These are phyloP conservation scores for Auricularia sp. DNA, from an alignment of 768 basidiomycete species.

Conservation along the genomic window DNA sequence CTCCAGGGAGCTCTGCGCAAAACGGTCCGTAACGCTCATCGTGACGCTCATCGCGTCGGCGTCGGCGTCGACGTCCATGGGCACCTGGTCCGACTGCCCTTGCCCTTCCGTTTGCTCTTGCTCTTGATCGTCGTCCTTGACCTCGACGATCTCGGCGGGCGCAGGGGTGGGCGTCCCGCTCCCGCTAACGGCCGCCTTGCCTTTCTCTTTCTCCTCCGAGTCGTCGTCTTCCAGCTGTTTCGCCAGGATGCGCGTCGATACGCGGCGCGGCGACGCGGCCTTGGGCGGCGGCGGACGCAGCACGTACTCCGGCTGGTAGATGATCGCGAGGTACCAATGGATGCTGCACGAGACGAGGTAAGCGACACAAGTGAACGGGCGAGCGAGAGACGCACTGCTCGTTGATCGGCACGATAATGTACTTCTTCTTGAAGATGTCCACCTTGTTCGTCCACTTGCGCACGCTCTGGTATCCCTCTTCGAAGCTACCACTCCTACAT, in stretches of 20 bases:
- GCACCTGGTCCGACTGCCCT: background rate
- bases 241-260: background rate
- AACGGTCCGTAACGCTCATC: background rate
- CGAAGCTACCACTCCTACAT: slow-evolving; percentile 27
- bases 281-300: slow-evolving; percentile 40
- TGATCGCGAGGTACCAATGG: slow-evolving; percentile 97
- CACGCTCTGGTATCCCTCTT: slow-evolving; percentile 74
- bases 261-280: background rate
- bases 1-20: background rate
- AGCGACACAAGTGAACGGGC: background rate
- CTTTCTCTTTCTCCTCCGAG: too few relatives aligned
- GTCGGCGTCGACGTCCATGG: background rate
- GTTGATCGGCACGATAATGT: slow-evolving; percentile 91
- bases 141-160: background rate
- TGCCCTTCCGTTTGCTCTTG: too few relatives aligned
- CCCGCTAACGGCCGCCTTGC: too few relatives aligned
- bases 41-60: background rate
- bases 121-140: too few relatives aligned
- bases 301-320: slow-evolving; percentile 65
- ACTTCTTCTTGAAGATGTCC: slow-evolving; percentile 84
- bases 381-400: slow-evolving; percentile 58
- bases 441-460: slow-evolving; percentile 90
- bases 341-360: slow-evolving; percentile 36
- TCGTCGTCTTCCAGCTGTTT: background rate
- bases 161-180: background rate